A percentile compares a stretch with the other conserved stretches of the same genome.
phyloP scores from a whole-genome alignment of 2,329 filamentous ascomycete genomes.

The Talaromyces sp. region DNA sequence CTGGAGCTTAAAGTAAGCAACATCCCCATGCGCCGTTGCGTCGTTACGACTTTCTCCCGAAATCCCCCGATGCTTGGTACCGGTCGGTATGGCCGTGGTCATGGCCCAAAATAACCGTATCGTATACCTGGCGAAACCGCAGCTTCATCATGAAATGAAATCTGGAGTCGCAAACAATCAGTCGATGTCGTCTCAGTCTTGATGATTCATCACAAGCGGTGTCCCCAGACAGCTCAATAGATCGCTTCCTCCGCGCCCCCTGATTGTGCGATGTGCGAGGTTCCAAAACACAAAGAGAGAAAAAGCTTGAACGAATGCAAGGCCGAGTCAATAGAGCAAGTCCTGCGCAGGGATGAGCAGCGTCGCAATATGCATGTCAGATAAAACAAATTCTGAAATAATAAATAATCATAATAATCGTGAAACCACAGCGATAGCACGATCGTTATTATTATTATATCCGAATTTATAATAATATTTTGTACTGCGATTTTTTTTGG shows the following conservation, averaged over 20 bases:
- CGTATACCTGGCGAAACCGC: background rate
- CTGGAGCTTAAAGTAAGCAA: background rate
- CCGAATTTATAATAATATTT: background rate
- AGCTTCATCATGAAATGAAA: background rate
- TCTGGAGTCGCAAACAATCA: background rate
- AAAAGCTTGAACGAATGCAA: background rate
- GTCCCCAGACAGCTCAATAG: background rate
- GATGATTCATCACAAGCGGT: background rate
- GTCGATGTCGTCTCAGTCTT: background rate
- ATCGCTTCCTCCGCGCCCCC: background rate
- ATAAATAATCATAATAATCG: background rate
- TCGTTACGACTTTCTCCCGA: background rate
- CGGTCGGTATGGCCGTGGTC: background rate
- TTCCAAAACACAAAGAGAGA: background rate
- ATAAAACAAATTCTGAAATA: background rate
- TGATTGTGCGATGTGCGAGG: background rate
- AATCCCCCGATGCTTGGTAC: background rate
- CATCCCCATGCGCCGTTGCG: background rate
- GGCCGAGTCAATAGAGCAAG: background rate
- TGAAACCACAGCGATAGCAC: background rate
- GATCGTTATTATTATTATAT: too few species aligned
- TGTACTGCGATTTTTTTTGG: background rate
- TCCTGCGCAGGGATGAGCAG: background rate
- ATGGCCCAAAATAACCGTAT: background rate
- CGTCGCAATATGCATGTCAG: background rate